Evolutionary conservation across 1,284 basidiomycete genomes (phyloP), one percentile per base, ranked within the genome.

Genomic region (Ganoderma multipileum): DNA sequence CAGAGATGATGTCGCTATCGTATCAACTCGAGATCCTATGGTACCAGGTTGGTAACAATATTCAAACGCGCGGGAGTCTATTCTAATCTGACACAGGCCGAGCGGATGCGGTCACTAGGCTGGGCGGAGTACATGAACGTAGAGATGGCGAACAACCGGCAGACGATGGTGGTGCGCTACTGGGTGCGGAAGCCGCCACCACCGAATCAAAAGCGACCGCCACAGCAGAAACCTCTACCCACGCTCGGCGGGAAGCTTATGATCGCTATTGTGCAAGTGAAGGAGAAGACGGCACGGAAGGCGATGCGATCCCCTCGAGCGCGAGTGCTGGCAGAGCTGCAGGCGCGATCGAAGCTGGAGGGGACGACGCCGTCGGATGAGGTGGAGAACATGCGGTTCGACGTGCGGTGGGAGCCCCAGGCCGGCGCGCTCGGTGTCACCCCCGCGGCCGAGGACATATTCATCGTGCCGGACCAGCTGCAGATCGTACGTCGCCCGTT

Each of bases 21-120:
- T 95, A 95, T 78, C 93, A 95, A 76, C 84, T 95, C 12, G 94
- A 94, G 79, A 92, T 95, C 71, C 77, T 95, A 57, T 91, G 90
- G 84, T 92, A 89, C 75, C 93, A 95, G 81, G 92, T 91, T 72
- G 38, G 81, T 57, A n/a, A 39, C 39, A 42, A 38, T 14, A 5
- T 39, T 14, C 9, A 26, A 28, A 11, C 12, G 5, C 3, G 33
- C 14, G 16, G 12, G 2, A 18, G 38, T 1, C 14, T 23, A 26
- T 26, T 60, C 63, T 68, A 4, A 71, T 57, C 1, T 18, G 36
- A 36, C 5, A 9, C 73, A 93, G 90, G 91, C 91, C 5, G 82
- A 88, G 74, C 85, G 91, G 42, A 87, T 95, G 85, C 85, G 90
- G 50, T 86, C 86, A n/a, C 82, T 94, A 14, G 94, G 93, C 23